These are phyloP conservation scores for Hippophae gyantsensis DNA, from an alignment of 306 rosid genomes.

Conservation along the genomic window DNA sequence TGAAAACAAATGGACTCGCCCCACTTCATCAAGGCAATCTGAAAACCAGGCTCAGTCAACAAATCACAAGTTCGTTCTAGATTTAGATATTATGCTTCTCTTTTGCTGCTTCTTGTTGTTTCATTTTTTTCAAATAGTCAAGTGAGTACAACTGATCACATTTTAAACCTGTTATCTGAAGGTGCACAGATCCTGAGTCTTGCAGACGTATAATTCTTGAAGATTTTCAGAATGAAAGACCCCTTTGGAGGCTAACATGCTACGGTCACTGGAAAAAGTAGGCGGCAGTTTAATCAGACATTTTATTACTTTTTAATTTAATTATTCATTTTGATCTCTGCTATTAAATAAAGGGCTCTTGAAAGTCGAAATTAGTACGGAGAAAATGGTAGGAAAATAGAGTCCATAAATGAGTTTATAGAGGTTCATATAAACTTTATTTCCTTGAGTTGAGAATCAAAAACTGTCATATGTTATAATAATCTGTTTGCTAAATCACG, in stretches of 20 bases:
- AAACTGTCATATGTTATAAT: too few relatives aligned
- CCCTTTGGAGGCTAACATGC: constrained; percentile 87
- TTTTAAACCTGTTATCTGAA: constrained; percentile 24
- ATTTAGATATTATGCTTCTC: constrained; percentile 7
- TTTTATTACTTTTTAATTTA: too few relatives aligned
- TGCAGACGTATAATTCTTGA: constrained; percentile 66
- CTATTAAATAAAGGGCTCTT: background rate
- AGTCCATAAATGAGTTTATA: background rate
- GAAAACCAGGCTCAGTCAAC: constrained; percentile 38
- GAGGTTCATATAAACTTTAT: background rate
- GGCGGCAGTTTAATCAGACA: background rate
- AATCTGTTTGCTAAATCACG: too few relatives aligned
- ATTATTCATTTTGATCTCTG: background rate
- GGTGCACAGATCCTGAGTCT: constrained; percentile 77
- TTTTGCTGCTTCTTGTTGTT: constrained; percentile 3
- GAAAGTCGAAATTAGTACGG: background rate
- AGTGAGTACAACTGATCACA: constrained; percentile 10
- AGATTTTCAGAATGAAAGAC: constrained; percentile 68
- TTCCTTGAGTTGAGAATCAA: too few relatives aligned
- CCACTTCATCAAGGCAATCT: constrained; percentile 28
- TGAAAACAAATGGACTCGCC: constrained; percentile 76
- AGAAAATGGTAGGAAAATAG: background rate
- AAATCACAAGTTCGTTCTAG: constrained; percentile 53
- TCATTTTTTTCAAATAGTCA: constrained; percentile 8
- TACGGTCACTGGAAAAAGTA: constrained; percentile 72